phyloP scores from a whole-genome alignment of 495 filamentous ascomycete genomes.

The Aspergillus taichungensis region DNA sequence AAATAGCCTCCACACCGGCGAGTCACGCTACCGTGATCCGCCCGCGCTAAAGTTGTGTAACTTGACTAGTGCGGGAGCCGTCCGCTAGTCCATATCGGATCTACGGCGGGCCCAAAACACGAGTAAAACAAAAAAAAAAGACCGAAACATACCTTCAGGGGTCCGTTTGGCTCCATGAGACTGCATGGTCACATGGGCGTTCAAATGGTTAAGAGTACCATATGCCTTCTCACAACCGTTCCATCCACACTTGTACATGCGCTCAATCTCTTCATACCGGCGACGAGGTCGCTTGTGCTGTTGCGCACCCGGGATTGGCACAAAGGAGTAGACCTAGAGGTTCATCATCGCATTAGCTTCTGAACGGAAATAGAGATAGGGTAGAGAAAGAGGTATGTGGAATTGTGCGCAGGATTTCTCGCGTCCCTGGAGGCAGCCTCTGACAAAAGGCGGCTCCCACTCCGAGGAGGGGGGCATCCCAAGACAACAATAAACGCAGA shows the following conservation, averaged over 20 bases:
- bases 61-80: slow-evolving; percentile 34
- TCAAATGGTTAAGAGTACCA: slow-evolving; percentile 91
- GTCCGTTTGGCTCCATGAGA: slow-evolving; percentile 87
- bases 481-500: slow-evolving; percentile 25
- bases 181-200: slow-evolving; percentile 98
- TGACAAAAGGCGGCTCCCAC: slow-evolving; percentile 7
- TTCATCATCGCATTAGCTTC: slow-evolving; percentile 7
- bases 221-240: slow-evolving; percentile 98
- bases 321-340: slow-evolving; percentile 89
- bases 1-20: slow-evolving; percentile 29
- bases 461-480: slow-evolving; percentile 16
- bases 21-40: slow-evolving; percentile 41
- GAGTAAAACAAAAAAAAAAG: slow-evolving; percentile 3
- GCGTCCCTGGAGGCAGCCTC: slow-evolving; percentile 16
- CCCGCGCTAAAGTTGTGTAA: slow-evolving; percentile 39
- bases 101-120: neutral
- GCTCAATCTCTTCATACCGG: slow-evolving; percentile 96
- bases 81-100: slow-evolving; percentile 25
- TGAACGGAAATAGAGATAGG: slow-evolving; percentile 3
- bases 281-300: slow-evolving; percentile 94
- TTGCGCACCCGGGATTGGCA: slow-evolving; percentile 93
- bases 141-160: slow-evolving; percentile 72
- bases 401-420: slow-evolving; percentile 24
- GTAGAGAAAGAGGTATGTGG: slow-evolving; percentile 10
- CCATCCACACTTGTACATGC: slow-evolving; percentile 99